phyloP scores from a whole-genome alignment of 2,329 filamentous ascomycete species.

The Escovopsis sp. region DNA sequence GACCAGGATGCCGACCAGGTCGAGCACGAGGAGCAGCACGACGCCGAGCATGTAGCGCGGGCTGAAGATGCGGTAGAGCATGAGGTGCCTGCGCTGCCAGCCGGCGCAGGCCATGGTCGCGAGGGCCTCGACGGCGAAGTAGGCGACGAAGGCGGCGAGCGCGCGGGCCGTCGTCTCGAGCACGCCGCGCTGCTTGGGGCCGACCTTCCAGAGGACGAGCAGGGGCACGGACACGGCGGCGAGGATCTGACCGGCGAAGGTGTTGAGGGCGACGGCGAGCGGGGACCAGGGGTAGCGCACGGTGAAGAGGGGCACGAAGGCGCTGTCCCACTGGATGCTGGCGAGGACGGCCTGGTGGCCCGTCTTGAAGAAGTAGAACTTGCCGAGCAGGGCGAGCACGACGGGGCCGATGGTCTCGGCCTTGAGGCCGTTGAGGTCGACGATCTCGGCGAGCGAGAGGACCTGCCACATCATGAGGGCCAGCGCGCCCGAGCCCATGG shows the following conservation, averaged over 20 bases:
- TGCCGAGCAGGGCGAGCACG: slow-evolving; percentile 74
- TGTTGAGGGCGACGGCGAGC: slow-evolving; percentile 68
- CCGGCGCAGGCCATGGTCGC: slow-evolving; percentile 87
- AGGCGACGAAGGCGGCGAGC: slow-evolving; percentile 60
- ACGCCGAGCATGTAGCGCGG: slow-evolving; percentile 81
- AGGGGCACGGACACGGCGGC: slow-evolving; percentile 68
- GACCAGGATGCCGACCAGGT: slow-evolving; percentile 57
- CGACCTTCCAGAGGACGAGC: slow-evolving; percentile 76
- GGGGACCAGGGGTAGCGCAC: slow-evolving; percentile 86
- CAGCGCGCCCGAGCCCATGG: slow-evolving; percentile 80
- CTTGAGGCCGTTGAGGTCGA: slow-evolving; percentile 46
- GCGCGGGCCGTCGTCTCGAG: slow-evolving; percentile 57
- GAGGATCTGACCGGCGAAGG: slow-evolving; percentile 77
- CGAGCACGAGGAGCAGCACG: slow-evolving; percentile 56
- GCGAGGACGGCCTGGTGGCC: slow-evolving; percentile 82
- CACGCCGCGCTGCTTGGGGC: slow-evolving; percentile 54
- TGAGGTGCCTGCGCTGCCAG: slow-evolving; percentile 75
- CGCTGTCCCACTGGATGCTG: slow-evolving; percentile 90
- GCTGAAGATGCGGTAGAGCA: slow-evolving; percentile 90
- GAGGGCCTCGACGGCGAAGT: slow-evolving; percentile 69
- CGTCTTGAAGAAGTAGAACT: slow-evolving; percentile 94
- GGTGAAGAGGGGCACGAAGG: slow-evolving; percentile 74
- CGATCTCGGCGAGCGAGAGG: slow-evolving; percentile 55
- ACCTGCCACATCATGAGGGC: slow-evolving; percentile 78
- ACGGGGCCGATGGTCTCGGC: slow-evolving; percentile 67